These are phyloP conservation scores for Chlamydomonas incerta DNA, from an alignment of 139 green algal species.

Conservation along the genomic window DNA sequence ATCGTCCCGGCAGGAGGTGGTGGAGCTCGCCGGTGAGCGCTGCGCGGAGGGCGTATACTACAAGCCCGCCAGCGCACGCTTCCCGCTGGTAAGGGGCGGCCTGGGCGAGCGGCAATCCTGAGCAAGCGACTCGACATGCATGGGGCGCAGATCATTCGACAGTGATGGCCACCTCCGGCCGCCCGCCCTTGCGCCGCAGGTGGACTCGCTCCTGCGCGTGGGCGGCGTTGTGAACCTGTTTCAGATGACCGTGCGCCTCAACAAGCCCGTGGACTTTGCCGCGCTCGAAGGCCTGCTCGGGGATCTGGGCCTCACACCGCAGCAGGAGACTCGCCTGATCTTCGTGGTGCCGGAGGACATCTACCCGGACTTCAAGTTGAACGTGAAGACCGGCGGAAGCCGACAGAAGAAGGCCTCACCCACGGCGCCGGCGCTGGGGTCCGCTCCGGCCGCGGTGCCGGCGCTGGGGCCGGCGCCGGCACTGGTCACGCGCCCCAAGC, in stretches of 20 bases:
- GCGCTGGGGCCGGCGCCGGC: background rate
- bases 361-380: background rate
- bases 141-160: no score
- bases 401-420: background rate
- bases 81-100: no score
- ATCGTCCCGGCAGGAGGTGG: no score
- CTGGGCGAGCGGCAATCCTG: no score
- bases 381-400: background rate
- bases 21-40: no score
- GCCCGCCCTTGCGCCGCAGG: background rate
- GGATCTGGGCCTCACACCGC: background rate
- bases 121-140: no score
- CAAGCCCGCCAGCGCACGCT: no score
- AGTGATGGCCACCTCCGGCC: no score
- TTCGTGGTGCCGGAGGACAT: slow-evolving; percentile 5
- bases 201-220: slow-evolving; percentile 1
- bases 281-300: background rate
- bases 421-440: background rate
- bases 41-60: no score
- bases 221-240: background rate
- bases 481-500: background rate
- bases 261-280: background rate
- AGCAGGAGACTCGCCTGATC: background rate
- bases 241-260: background rate
- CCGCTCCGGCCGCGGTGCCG: no score